Evolutionary conservation across 1,284 basidiomycete genomes (phyloP), one percentile per base, ranked within the genome.

Genomic region (Papiliotrema flavescens): DNA sequence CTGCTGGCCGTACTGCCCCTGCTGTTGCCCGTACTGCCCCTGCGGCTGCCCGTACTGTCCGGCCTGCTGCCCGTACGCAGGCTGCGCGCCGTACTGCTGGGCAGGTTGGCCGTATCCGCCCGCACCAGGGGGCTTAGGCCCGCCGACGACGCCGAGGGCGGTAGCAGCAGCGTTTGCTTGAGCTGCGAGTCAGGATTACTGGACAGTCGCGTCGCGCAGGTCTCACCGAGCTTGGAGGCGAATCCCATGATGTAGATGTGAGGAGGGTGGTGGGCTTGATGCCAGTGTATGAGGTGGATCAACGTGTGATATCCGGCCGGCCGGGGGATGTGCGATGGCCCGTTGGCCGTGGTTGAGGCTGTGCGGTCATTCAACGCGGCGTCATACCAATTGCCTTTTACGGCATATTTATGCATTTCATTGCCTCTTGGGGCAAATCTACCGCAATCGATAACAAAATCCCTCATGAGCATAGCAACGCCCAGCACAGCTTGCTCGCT

Each of bases 201-300:
- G 35, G 8, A 20, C 13, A 22, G 11, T 7, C 17, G 24, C 5
- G 20, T 15, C 17, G 17, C 3, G 8, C 28, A 24, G 47, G 20
- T 39, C 56, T 19, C 42, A 57, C 56, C 56, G 47, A 57, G 52
- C 39, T 57, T 57, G 24, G 46, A 43, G 7, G 56, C 56, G 56
- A 57, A 57, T 50, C 56, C 56, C 56, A 57, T 57, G 19, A 13
- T 57, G 39, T 40, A 36, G 35, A 36, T 32, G 28, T 32, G n/a
- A 36, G 9, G 35, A 36, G 35, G 39, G 15, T 40, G 39, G 39
- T 40, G 39, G 28, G 28, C 5, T 32, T 5, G 28, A 11, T 32
- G 5, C 6, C 11, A 32, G 28, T 32, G 28, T 32, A 32, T 32
- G 6, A 32, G 28, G 28, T 32, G 28, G 28, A 32, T 32, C 6